These are phyloP conservation scores for Guyanaporus albipodus DNA, from an alignment of 768 basidiomycete species.

Conservation along the genomic window DNA sequence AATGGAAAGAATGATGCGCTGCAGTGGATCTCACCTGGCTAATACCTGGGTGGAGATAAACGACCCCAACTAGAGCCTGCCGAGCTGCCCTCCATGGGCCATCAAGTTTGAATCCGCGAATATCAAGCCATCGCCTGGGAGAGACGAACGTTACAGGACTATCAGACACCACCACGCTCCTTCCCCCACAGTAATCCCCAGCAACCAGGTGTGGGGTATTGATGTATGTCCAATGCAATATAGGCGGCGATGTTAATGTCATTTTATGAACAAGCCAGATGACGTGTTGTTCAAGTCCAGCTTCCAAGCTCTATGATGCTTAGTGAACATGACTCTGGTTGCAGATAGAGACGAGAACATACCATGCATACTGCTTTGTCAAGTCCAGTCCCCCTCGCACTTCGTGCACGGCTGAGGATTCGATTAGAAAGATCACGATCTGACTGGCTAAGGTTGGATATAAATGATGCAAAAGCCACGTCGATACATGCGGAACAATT, in stretches of 20 bases:
- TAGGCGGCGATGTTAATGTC: constrained; percentile 46
- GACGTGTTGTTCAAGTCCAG: constrained; percentile 20
- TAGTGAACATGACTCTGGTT: constrained; percentile 4
- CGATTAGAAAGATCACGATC: constrained; percentile 18
- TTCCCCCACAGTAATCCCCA: constrained; percentile 44
- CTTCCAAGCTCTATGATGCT: constrained; percentile 10
- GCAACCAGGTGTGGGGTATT: constrained; percentile 52
- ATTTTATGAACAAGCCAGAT: constrained; percentile 39
- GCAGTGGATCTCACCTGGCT: constrained; percentile 49
- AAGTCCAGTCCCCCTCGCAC: constrained; percentile 24
- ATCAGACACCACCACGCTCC: constrained; percentile 55
- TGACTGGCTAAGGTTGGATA: constrained; percentile 16
- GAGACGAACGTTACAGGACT: constrained; percentile 44
- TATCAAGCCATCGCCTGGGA: constrained; percentile 77
- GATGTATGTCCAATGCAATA: constrained; percentile 70
- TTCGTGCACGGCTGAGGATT: constrained; percentile 15
- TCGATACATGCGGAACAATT: constrained; percentile 33
- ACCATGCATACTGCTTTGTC: constrained; percentile 31
- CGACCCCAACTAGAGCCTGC: constrained; percentile 59
- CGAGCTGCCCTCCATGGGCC: constrained; percentile 73
- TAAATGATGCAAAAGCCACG: constrained; percentile 17
- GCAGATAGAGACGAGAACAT: constrained; percentile 13
- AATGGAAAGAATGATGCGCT: constrained; percentile 4
- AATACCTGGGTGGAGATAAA: constrained; percentile 71
- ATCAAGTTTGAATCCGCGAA: constrained; percentile 54